Percentiles rank a stretch among this genome's conserved stretches.
Evolutionary conservation across 1,139 yeast genomes (phyloP).

Genomic region (Magnusiomyces tetraspermus): DNA sequence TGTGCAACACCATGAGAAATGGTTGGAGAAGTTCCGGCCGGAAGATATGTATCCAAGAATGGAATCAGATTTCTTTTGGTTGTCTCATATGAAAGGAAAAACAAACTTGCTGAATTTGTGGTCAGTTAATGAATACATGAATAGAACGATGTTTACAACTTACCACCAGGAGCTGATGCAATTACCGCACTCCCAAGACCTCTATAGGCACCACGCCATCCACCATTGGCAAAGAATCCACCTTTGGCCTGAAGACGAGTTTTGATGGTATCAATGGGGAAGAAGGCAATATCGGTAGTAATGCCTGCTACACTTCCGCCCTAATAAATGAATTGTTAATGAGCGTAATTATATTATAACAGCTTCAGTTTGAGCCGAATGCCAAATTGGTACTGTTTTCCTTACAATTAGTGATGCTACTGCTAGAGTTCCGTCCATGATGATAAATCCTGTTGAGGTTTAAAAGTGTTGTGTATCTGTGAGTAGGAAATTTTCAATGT

Average conservation of each 20-base stretch:
- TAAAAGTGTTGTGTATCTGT: background rate
- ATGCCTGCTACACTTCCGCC: slow-evolving; percentile 97
- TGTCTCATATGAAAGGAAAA: slow-evolving; percentile 81
- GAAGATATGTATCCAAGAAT: slow-evolving; percentile 18
- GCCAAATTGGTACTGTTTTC: too few species aligned
- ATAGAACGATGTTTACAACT: slow-evolving; percentile 1
- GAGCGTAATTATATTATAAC: background rate
- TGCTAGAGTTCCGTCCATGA: slow-evolving; percentile 22
- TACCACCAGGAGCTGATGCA: slow-evolving; percentile 77
- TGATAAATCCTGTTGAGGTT: background rate
- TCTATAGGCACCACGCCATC: slow-evolving; percentile 79
- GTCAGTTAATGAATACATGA: background rate
- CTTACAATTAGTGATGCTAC: slow-evolving; percentile 29
- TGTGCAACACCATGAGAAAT: slow-evolving; percentile 42
- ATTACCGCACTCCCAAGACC: slow-evolving; percentile 91
- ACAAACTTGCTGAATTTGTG: slow-evolving; percentile 59
- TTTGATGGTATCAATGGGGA: slow-evolving; percentile 92
- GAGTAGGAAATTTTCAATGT: background rate
- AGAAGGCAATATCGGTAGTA: slow-evolving; percentile 84
- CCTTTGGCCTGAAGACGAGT: slow-evolving; percentile 93
- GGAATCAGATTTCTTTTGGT: slow-evolving; percentile 51
- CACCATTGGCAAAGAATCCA: slow-evolving; percentile 88
- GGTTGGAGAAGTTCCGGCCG: background rate
- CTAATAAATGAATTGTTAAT: slow-evolving; percentile 25
- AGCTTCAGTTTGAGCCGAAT: too few species aligned